Conservation (phyloP, 345 rosid species). For the Euphorbia pulcherrima region DNA sequence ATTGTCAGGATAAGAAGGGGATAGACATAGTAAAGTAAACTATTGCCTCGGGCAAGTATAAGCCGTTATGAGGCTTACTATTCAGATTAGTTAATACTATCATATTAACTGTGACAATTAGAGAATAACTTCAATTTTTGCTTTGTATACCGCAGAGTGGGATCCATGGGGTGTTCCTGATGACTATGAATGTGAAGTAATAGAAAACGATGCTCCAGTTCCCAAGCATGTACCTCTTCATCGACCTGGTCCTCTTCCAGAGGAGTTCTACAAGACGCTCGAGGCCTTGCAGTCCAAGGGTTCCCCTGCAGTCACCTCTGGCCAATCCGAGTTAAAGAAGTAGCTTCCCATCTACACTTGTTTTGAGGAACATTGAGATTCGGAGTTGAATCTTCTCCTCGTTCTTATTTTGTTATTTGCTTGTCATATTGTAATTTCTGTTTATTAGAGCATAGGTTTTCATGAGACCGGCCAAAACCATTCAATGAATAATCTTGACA, state of each 20-base stretch:
- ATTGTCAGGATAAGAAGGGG: neutral
- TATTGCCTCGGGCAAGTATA: neutral
- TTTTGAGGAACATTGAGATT: constrained; percentile 13
- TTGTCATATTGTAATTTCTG: constrained; percentile 30
- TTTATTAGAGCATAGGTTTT: constrained; percentile 35
- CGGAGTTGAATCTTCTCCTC: constrained; percentile 18
- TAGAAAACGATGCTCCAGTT: constrained; percentile 82
- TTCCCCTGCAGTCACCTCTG: constrained; percentile 45
- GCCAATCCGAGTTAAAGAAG: constrained; percentile 47
- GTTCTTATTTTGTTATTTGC: constrained; percentile 17
- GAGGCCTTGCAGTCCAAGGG: constrained; percentile 44
- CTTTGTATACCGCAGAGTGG: constrained; percentile 58
- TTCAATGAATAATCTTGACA: constrained; percentile 35
- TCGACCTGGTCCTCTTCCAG: constrained; percentile 94
- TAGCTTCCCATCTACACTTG: constrained; percentile 21
- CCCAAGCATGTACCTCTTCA: constrained; percentile 94
- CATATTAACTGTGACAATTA: neutral
- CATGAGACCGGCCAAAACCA: constrained; percentile 25
- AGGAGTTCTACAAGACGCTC: constrained; percentile 74
- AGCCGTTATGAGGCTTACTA: neutral
- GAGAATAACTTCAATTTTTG: neutral
- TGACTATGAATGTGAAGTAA: constrained; percentile 84
- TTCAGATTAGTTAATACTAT: neutral
- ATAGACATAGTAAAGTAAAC: neutral
- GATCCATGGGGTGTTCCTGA: constrained; percentile 98